Evolutionary conservation across 768 basidiomycete species (phyloP), one percentile per base, ranked within the genome.

Genomic region (Pleurotus djamor): DNA sequence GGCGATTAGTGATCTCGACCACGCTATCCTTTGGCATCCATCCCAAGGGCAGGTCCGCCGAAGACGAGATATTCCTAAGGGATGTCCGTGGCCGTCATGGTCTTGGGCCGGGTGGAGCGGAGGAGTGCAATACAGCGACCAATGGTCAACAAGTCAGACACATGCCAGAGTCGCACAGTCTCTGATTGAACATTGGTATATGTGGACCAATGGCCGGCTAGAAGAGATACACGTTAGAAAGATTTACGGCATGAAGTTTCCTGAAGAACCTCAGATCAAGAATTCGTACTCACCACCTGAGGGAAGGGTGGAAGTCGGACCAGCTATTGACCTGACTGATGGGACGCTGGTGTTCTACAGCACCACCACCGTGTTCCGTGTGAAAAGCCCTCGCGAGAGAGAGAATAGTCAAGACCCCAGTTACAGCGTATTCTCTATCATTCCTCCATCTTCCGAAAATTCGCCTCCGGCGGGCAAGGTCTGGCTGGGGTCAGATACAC

Each of bases 91-190:
- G 54, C 41, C 54, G 2, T 56, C 41, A 3, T 56, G 54, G 54
- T 41, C 54, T 1, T 56, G 54, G 54, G 54, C 41, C 13, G 54
- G 54, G 9, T 56, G 54, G 54, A n/a, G 54, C 28, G 54, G 51
- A 5, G 51, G 34, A 9, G 51, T 38, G 5, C 51, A 52, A 8
- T 56, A 45, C n/a, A 17, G 33, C 10, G n/a, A 56, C 10, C 17
- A 1, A 8, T 56, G 54, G 54, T n/a, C 37, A n/a, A 13, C 13
- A 14, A 44, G 37, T 33, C 0, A 56, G 38, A 56, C 5, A 5
- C 41, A 56, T 17, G 5, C 54, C 12, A 9, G 54, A 32, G 32
- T 56, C 21, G 14, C 54, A 10, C 36, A 44, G 14, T 56, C 51
- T 16, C 34, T 52, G 2, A 38, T 52, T 16, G 51, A 52, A 4